Conservation (phyloP, 352 stramenopile species). For the Phytophthora foliorum region DNA sequence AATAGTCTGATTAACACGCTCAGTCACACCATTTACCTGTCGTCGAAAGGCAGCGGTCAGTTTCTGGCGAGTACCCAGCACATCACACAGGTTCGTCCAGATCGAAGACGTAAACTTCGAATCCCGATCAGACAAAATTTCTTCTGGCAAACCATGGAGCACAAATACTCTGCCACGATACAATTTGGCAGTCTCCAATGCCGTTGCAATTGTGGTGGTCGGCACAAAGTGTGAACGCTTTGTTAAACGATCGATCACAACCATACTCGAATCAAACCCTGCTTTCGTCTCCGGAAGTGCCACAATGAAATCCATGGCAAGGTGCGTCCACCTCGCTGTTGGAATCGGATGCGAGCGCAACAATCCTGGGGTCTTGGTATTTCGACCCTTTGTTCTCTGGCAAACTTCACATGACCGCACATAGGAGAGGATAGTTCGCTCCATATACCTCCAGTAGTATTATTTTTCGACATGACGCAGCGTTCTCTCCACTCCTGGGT, state of each 20-base stretch:
- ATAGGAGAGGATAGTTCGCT: background rate
- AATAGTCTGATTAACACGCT: conserved; percentile 31
- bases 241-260: conserved; percentile 12
- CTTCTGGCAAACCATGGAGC: background rate
- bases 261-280: background rate
- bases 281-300: background rate
- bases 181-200: background rate
- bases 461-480: background rate
- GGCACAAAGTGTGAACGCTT: conserved; percentile 13
- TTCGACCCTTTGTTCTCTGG: background rate
- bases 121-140: conserved; percentile 24
- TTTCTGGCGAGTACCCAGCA: too few species aligned
- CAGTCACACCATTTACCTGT: conserved; percentile 21
- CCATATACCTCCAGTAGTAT: background rate
- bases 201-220: conserved; percentile 3
- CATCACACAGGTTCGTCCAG: too few species aligned
- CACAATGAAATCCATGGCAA: conserved; percentile 25
- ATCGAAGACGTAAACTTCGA: too few species aligned
- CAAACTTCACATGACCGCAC: background rate
- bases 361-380: background rate
- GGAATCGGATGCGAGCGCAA: background rate
- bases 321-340: conserved; percentile 7
- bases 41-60: background rate
- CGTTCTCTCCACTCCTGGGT: background rate
- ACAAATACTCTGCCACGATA: conserved; percentile 9